Evolutionary conservation across 768 basidiomycete genomes (phyloP).

Genomic region (Tephrocybe sp.): DNA sequence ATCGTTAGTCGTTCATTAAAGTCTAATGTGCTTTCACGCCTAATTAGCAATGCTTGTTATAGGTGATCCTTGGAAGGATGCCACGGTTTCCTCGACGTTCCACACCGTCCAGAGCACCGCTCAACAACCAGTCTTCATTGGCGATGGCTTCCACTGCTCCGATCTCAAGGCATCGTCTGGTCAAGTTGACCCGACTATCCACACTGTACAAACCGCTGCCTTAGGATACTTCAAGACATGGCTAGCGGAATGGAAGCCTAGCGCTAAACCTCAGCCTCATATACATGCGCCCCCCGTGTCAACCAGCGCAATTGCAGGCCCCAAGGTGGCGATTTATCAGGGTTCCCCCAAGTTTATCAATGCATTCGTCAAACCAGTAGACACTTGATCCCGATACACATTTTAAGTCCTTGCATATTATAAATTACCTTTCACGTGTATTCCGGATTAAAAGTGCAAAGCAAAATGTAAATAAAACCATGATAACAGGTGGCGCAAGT

Average conservation of each 20-base stretch:
- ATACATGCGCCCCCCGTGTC: background rate
- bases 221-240: conserved; percentile 55
- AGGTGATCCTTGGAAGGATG: conserved; percentile 77
- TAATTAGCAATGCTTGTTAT: background rate
- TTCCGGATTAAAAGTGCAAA: too few species aligned
- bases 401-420: too few species aligned
- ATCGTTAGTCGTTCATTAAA: conserved; percentile 42
- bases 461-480: too few species aligned
- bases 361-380: conserved; percentile 33
- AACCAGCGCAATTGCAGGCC: background rate
- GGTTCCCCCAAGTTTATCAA: conserved; percentile 30
- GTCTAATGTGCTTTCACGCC: background rate
- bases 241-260: conserved; percentile 47
- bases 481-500: too few species aligned
- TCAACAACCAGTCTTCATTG: conserved; percentile 53
- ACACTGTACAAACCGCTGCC: conserved; percentile 52
- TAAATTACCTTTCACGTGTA: too few species aligned
- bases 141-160: conserved; percentile 70
- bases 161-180: conserved; percentile 48
- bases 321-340: background rate
- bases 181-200: conserved; percentile 48
- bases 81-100: conserved; percentile 62
- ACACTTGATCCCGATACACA: conserved; percentile 12
- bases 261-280: conserved; percentile 1
- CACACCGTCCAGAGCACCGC: conserved; percentile 45